Percentiles rank a stretch among this genome's conserved stretches.
Evolutionary conservation across 2,329 filamentous ascomycete genomes (phyloP).

Genomic region (Alternaria gaisen): DNA sequence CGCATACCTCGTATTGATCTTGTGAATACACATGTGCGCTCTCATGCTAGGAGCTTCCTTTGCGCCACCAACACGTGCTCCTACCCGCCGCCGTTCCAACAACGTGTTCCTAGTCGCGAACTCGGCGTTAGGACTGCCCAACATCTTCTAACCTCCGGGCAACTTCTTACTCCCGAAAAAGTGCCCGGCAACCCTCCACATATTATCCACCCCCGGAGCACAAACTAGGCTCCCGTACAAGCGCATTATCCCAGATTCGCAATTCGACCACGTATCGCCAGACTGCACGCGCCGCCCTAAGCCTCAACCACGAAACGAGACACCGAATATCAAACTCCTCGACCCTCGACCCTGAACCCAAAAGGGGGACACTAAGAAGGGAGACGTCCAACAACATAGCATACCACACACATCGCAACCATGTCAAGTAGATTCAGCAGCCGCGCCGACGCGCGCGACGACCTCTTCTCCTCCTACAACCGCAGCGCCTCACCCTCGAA

Average conservation of each 20-base stretch:
- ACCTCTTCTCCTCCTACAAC: constrained; percentile 54
- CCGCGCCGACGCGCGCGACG: constrained; percentile 41
- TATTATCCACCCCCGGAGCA: neutral
- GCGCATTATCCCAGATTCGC: neutral
- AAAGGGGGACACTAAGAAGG: neutral
- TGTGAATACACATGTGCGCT: neutral
- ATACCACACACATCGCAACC: neutral
- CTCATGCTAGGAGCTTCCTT: neutral
- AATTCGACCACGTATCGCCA: neutral
- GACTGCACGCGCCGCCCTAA: neutral
- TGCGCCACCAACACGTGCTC: constrained; percentile 7
- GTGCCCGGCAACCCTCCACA: neutral
- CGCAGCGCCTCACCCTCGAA: constrained; percentile 51
- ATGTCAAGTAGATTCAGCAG: constrained; percentile 44
- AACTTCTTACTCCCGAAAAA: constrained; percentile 1
- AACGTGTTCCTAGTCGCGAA: constrained; percentile 12
- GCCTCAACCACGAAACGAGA: neutral
- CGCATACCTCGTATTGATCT: neutral
- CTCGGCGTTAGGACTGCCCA: constrained; percentile 13
- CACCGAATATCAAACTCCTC: neutral
- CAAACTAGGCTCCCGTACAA: neutral
- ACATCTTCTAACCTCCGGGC: constrained; percentile 14
- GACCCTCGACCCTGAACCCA: neutral
- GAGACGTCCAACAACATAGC: neutral
- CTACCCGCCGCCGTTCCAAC: neutral